Percentiles rank a stretch among this genome's conserved stretches.
Conservation (phyloP, 148 eudicot species). For the Mesembryanthemum crystallinum region DNA sequence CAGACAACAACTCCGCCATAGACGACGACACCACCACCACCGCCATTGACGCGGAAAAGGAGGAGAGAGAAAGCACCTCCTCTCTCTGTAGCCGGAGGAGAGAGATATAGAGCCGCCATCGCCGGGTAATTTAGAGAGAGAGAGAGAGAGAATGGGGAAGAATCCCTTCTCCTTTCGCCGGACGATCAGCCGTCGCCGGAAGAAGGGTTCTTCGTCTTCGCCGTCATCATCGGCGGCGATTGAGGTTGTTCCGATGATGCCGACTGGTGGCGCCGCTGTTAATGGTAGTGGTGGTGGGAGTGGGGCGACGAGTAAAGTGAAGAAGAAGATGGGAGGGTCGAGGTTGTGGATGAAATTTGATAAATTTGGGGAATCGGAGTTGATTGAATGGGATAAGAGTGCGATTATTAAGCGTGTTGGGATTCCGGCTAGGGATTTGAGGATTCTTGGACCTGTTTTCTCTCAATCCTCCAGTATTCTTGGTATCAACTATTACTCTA, state of each 20-base stretch:
- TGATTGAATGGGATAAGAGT: conserved; percentile 78
- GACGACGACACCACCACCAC: not conserved
- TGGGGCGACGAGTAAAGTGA: conserved; percentile 36
- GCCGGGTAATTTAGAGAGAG: too few relatives aligned
- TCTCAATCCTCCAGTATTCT: conserved; percentile 86
- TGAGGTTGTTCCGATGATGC: conserved; percentile 25
- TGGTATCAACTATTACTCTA: conserved; percentile 35
- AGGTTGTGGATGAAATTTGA: conserved; percentile 92
- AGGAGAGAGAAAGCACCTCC: too few relatives aligned
- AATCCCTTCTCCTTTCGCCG: conserved; percentile 41
- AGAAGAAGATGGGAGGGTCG: conserved; percentile 82
- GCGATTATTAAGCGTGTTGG: conserved; percentile 61
- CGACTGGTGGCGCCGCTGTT: conserved; percentile 7
- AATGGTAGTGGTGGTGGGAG: conserved; percentile 15
- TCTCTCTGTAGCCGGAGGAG: not conserved
- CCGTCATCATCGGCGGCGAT: conserved; percentile 16
- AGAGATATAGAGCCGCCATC: too few relatives aligned
- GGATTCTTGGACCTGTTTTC: conserved; percentile 89
- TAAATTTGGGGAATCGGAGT: conserved; percentile 61
- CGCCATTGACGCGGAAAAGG: not conserved
- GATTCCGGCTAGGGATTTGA: conserved; percentile 86
- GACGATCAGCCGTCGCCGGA: conserved; percentile 35
- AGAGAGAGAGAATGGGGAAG: conserved; percentile 41
- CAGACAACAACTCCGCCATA: not conserved
- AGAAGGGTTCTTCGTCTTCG: conserved; percentile 2